A percentile compares a stretch with the other conserved stretches of the same genome.
Conservation (phyloP, 306 rosid species). For the Cucurbita maxima region DNA sequence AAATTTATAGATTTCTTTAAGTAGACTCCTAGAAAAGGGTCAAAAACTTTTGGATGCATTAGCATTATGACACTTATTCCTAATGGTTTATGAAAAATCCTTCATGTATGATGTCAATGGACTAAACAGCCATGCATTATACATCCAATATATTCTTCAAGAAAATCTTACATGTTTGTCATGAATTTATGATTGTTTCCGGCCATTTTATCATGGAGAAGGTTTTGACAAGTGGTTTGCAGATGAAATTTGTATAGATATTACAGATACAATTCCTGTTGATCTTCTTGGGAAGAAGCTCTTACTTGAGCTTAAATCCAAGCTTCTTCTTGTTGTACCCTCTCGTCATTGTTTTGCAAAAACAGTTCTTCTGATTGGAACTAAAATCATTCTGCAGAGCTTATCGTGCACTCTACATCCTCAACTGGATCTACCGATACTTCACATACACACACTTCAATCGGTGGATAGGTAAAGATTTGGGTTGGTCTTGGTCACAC, state of each 20-base stretch:
- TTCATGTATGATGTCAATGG: background rate
- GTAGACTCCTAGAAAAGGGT: background rate
- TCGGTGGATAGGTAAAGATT: slow-evolving; percentile 69
- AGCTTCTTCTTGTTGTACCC: background rate
- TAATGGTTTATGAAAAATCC: background rate
- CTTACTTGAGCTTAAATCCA: background rate
- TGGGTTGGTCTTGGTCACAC: background rate
- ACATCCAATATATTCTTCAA: background rate
- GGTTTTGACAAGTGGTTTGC: background rate
- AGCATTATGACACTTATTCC: background rate
- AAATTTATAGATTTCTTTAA: background rate
- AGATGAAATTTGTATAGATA: background rate
- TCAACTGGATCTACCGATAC: slow-evolving; percentile 97
- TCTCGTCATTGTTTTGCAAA: background rate
- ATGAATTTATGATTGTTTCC: background rate
- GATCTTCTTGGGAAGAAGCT: background rate
- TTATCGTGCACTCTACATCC: slow-evolving; percentile 83
- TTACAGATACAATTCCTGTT: background rate
- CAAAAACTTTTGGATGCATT: background rate
- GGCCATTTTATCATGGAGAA: background rate
- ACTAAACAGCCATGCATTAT: background rate
- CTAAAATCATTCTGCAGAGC: slow-evolving; percentile 45
- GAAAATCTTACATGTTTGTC: too few relatives aligned
- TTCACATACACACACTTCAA: slow-evolving; percentile 52
- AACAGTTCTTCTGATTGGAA: background rate